Percentiles rank a stretch among this genome's conserved stretches.
phyloP scores from a whole-genome alignment of 192 early-diverging fungal genomes.

The Phlyctochytrium arcticum region DNA sequence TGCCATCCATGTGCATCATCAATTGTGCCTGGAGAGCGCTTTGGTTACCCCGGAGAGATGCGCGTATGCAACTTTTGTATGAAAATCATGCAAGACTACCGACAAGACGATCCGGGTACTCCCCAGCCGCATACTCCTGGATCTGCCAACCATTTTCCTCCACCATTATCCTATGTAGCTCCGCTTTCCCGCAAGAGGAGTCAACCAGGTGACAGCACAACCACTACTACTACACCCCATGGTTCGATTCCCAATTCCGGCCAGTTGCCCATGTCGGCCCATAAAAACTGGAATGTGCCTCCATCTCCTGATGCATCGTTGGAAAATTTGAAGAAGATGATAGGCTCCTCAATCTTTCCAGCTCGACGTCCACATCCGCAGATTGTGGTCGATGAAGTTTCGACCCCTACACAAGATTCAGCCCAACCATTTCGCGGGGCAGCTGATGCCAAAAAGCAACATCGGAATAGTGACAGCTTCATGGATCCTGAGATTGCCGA shows the following conservation, averaged over 20 bases:
- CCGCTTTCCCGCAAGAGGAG: background rate
- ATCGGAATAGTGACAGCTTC: constrained; percentile 23
- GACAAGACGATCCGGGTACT: constrained; percentile 24
- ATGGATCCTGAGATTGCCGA: constrained; percentile 59
- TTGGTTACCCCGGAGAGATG: constrained; percentile 66
- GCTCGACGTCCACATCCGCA: no score
- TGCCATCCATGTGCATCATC: constrained; percentile 71
- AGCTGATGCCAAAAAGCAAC: constrained; percentile 33
- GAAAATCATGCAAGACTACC: constrained; percentile 50
- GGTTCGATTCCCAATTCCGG: constrained; percentile 23
- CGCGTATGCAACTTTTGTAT: constrained; percentile 65
- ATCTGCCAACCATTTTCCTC: background rate
- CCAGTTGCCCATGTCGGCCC: background rate
- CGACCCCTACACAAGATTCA: background rate
- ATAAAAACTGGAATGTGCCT: constrained; percentile 7
- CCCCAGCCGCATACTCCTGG: background rate
- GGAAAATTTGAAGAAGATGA: constrained; percentile 29
- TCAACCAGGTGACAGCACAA: background rate
- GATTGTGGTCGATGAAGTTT: background rate
- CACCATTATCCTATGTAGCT: background rate
- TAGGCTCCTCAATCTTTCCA: constrained; percentile 12
- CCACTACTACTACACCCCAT: no score
- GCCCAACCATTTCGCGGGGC: constrained; percentile 47
- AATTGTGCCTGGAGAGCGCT: constrained; percentile 60
- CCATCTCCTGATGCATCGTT: constrained; percentile 14